These are phyloP conservation scores for Turritis glabra DNA, from an alignment of 345 rosid genomes.

Conservation along the genomic window DNA sequence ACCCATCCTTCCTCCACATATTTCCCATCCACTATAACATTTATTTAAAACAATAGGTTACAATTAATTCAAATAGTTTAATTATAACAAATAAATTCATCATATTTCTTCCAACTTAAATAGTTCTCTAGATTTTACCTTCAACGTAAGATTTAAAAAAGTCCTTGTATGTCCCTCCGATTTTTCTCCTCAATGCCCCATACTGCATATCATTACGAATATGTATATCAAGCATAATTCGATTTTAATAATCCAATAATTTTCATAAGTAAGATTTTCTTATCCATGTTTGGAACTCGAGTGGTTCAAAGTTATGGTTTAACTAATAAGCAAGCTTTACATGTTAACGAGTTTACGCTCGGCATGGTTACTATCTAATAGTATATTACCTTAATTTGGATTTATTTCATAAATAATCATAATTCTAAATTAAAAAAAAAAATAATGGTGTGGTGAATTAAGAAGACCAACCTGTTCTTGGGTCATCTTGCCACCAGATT, in stretches of 20 bases:
- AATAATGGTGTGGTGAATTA: not conserved
- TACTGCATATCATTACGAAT: conserved; percentile 52
- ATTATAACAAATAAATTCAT: not conserved
- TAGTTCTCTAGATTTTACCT: conserved; percentile 44
- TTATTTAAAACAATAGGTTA: not conserved
- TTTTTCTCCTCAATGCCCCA: conserved; percentile 90
- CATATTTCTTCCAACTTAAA: not conserved
- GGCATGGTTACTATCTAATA: too few species aligned
- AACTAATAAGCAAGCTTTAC: not conserved
- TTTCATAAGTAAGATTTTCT: not conserved
- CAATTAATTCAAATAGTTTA: not conserved
- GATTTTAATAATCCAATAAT: not conserved
- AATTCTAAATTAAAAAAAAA: too few species aligned
- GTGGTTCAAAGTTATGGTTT: not conserved
- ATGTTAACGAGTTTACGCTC: not conserved
- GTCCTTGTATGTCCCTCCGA: conserved; percentile 92
- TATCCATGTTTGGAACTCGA: not conserved
- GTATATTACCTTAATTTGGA: not conserved
- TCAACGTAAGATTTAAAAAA: conserved; percentile 89
- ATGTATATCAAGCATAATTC: not conserved
- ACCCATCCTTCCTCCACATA: conserved; percentile 80
- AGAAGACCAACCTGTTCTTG: conserved; percentile 59
- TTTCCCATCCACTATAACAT: conserved; percentile 65
- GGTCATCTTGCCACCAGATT: conserved; percentile 65
- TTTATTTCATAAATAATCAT: not conserved